Percentiles rank a stretch among this genome's conserved stretches.
These are phyloP conservation scores for Alloascoidea hylecoeti DNA, from an alignment of 805 yeast species.

Conservation along the genomic window DNA sequence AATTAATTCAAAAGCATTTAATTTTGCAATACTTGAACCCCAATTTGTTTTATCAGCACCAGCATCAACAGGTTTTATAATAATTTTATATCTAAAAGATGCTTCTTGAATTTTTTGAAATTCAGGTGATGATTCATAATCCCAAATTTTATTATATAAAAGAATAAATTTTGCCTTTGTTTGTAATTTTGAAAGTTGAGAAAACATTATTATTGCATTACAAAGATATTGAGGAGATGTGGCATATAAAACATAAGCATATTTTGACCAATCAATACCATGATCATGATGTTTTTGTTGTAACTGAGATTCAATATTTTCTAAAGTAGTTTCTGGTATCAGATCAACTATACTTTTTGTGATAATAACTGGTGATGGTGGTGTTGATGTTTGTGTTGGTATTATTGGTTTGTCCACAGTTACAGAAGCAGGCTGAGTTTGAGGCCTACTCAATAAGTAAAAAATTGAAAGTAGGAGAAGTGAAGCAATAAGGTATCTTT, in stretches of 20 bases:
- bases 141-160: constrained; percentile 13
- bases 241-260: constrained; percentile 36
- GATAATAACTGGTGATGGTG: no score
- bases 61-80: constrained; percentile 2
- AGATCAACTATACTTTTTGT: no score
- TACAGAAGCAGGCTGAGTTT: no score
- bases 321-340: no score
- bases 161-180: constrained; percentile 23
- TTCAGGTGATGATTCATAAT: constrained; percentile 2
- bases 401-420: no score
- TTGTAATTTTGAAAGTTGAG: constrained; percentile 14
- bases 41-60: constrained; percentile 15
- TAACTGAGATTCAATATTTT: no score
- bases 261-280: constrained; percentile 16
- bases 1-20: constrained; percentile 23
- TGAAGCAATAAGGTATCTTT: no score
- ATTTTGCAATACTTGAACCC: constrained; percentile 29
- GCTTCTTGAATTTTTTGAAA: constrained; percentile 2
- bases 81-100: constrained; percentile 4
- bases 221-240: constrained; percentile 26
- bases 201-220: constrained; percentile 25
- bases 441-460: no score
- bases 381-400: no score
- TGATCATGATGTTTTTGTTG: no score
- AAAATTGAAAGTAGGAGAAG: no score